These are phyloP conservation scores for Moniliophthora roreri DNA, from an alignment of 1,284 basidiomycete genomes.

Conservation along the genomic window DNA sequence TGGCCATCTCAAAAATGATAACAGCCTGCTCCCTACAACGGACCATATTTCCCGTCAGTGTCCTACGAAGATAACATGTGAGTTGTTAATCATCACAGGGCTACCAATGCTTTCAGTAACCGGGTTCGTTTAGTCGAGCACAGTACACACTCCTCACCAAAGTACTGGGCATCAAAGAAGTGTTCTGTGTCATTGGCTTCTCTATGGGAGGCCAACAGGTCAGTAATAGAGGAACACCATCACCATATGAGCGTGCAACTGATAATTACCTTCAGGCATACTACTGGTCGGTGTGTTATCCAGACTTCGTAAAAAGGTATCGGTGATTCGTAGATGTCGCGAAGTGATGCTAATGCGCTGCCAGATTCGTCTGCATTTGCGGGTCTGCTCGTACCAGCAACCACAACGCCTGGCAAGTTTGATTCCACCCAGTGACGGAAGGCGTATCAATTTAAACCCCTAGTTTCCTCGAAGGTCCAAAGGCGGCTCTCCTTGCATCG, in stretches of 20 bases:
- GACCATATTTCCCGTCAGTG: conserved; percentile 45
- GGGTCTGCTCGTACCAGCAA: conserved; percentile 61
- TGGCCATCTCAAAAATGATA: conserved; percentile 13
- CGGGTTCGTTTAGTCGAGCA: conserved; percentile 40
- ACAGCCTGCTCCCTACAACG: conserved; percentile 47
- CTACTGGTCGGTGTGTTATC: conserved; percentile 60
- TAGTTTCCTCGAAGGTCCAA: conserved; percentile 62
- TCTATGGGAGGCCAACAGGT: conserved; percentile 66
- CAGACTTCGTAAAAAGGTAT: conserved; percentile 54
- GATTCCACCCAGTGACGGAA: no score
- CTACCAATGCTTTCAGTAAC: background rate
- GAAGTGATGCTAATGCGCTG: background rate
- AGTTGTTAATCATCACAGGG: background rate
- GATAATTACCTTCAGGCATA: conserved; percentile 41
- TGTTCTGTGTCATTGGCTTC: conserved; percentile 54
- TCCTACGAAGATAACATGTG: conserved; percentile 32
- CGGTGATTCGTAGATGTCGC: no score
- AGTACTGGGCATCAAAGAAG: conserved; percentile 45
- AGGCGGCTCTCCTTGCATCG: conserved; percentile 53
- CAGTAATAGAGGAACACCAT: conserved; percentile 10
- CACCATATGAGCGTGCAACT: conserved; percentile 16
- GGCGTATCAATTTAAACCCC: no score
- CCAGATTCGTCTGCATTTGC: conserved; percentile 51
- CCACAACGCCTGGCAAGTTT: conserved; percentile 56
- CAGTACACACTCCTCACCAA: conserved; percentile 55